A percentile compares a stretch with the other conserved stretches of the same genome.
Conservation (phyloP, 345 rosid species). For the Eucalyptus decipiens region DNA sequence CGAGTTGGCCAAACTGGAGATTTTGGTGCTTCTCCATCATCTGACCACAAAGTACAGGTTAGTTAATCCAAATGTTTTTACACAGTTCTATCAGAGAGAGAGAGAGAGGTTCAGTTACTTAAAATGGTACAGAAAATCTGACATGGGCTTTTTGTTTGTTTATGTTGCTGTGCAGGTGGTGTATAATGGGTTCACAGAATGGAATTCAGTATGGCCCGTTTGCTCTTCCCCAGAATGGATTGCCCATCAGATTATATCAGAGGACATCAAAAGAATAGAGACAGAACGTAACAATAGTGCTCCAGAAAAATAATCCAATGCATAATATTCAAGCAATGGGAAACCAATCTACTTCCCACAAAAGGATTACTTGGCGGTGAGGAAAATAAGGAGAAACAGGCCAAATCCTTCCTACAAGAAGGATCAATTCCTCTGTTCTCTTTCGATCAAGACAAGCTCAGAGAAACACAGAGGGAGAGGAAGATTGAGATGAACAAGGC, state of each 20-base stretch:
- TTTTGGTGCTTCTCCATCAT: conserved; percentile 28
- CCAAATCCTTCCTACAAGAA: background rate
- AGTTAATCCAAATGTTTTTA: background rate
- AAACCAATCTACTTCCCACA: background rate
- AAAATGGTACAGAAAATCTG: background rate
- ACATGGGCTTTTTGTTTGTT: background rate
- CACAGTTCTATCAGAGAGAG: background rate
- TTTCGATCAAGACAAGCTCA: background rate
- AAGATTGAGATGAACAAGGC: background rate
- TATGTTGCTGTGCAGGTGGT: conserved; percentile 20
- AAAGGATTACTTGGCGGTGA: background rate
- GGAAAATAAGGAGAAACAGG: background rate
- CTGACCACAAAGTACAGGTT: conserved; percentile 39
- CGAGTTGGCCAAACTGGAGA: conserved; percentile 44
- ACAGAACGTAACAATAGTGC: background rate
- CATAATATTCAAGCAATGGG: background rate
- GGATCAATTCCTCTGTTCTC: background rate
- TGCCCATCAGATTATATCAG: conserved; percentile 17
- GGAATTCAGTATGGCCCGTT: conserved; percentile 43
- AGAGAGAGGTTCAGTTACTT: background rate
- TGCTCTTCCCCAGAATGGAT: conserved; percentile 38
- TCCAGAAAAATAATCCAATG: background rate
- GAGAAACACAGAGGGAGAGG: background rate
- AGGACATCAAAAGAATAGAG: background rate
- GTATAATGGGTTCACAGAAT: conserved; percentile 9